Conservation (phyloP, 257 asterid genomes). For the Verbena officinalis region DNA sequence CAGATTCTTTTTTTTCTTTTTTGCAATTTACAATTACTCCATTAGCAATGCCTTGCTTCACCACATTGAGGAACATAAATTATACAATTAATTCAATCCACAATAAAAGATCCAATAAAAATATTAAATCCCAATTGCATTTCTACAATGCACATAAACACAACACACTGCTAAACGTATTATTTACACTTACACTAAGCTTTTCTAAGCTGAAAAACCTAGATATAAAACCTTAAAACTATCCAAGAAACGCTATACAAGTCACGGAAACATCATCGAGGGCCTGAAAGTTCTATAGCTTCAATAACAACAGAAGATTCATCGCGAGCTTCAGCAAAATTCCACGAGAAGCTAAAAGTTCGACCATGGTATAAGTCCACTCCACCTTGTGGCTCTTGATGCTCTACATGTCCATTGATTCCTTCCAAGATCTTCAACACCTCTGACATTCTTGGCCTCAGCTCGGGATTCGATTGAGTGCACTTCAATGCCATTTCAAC, state of each 20-base stretch:
- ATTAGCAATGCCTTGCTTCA: too few relatives aligned
- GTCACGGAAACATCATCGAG: slow-evolving; percentile 42
- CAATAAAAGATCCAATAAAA: too few relatives aligned
- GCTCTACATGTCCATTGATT: slow-evolving; percentile 48
- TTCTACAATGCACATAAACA: not conserved
- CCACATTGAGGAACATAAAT: too few relatives aligned
- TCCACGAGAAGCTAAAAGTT: slow-evolving; percentile 67
- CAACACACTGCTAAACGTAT: not conserved
- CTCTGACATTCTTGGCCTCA: slow-evolving; percentile 77
- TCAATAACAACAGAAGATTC: slow-evolving; percentile 77
- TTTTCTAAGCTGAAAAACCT: not conserved
- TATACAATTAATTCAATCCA: too few relatives aligned
- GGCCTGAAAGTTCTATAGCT: slow-evolving; percentile 95
- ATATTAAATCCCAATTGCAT: not conserved
- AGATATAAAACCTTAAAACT: not conserved
- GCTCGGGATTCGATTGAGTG: slow-evolving; percentile 68
- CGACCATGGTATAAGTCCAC: slow-evolving; percentile 48
- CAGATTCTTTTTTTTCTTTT: too few relatives aligned
- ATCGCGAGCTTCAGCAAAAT: slow-evolving; percentile 54
- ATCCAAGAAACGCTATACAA: slow-evolving; percentile 8
- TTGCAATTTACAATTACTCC: too few relatives aligned
- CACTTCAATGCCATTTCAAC: slow-evolving; percentile 69
- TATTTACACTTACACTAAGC: slow-evolving; percentile 25
- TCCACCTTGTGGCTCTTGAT: slow-evolving; percentile 51
- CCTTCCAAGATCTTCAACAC: slow-evolving; percentile 65